Base-by-base conservation (phyloP, 495 filamentous ascomycete genomes). In the Aspergillus heteromorphus region DNA sequence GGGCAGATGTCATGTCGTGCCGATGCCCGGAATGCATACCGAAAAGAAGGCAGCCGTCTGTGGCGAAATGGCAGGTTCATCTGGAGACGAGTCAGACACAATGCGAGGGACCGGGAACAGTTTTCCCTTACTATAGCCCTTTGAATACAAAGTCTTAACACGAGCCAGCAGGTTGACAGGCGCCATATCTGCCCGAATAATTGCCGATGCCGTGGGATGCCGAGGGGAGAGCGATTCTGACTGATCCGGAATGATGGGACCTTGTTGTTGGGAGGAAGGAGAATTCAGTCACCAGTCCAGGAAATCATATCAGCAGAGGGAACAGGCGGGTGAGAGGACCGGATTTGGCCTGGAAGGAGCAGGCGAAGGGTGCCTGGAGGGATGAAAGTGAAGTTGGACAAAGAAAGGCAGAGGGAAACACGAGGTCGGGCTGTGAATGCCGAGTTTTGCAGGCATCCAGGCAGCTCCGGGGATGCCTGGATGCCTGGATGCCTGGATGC, bases 391-490 rank as follows among this genome's bases (percentile, higher is more conserved):
- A 17, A 27, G 43, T 27, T 16, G 43, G 27, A 47, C 43, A 47
- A 47, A 47, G 43, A 27, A 21, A 47, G 29, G 21, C 21, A n/a
- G 43, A 47, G 43, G 43, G 13, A 27, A 47, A 29, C 43, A 47
- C 43, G 43, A 47, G 21, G 43, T 47, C 43, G 21, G 21, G 43
- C 43, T 29, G 43, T 47, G 18, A 47, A 47, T 47, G 43, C 43
- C 43, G 43, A 47, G 43, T 47, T 47, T 47, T 13, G 29, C 53
- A 55, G 53, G 45, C 53, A 55, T 16, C 38, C 11, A 45, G 17
- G 18, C 31, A 29, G 23, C 14, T 20, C 31, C 36, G 27, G 21
- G 42, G 14, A n/a, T 16, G 23, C 10, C 13, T 17, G 45, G n/a
- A n/a, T 55, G 45, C 49, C 45, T 34, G 36, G 45, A 43, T 20